phyloP scores from a whole-genome alignment of 495 filamentous ascomycete genomes.

The Neurospora discreta region DNA sequence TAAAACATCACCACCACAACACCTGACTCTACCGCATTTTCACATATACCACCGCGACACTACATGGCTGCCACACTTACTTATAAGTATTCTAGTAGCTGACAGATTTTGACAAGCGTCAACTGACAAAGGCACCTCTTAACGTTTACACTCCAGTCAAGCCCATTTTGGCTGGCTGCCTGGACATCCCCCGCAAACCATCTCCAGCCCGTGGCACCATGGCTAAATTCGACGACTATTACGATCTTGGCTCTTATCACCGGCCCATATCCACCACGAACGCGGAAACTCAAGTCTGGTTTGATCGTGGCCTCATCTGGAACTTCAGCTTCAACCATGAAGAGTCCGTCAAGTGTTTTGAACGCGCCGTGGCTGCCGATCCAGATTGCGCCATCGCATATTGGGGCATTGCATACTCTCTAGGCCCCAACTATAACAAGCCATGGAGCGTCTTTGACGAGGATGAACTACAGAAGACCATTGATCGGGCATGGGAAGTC shows the following conservation, averaged over 20 bases:
- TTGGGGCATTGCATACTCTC: slow-evolving; percentile 54
- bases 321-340: slow-evolving; percentile 56
- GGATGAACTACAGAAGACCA: slow-evolving; percentile 37
- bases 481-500: slow-evolving; percentile 35
- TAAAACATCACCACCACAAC: not conserved
- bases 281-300: slow-evolving; percentile 44
- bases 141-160: not conserved
- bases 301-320: slow-evolving; percentile 52
- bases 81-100: too few relatives aligned
- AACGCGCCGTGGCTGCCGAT: slow-evolving; percentile 43
- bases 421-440: slow-evolving; percentile 68
- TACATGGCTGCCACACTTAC: not conserved
- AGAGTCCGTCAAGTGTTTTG: slow-evolving; percentile 48
- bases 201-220: not conserved
- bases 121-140: too few relatives aligned
- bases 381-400: slow-evolving; percentile 47
- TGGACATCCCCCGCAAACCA: not conserved
- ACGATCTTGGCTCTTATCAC: slow-evolving; percentile 44
- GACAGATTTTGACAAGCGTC: too few relatives aligned
- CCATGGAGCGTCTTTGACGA: slow-evolving; percentile 57
- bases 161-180: not conserved
- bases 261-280: slow-evolving; percentile 35
- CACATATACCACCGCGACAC: not conserved
- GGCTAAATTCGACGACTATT: slow-evolving; percentile 27
- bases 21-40: not conserved